Evolutionary conservation across 2,329 filamentous ascomycete species (phyloP).

Genomic region (Annulohypoxylon truncatum): DNA sequence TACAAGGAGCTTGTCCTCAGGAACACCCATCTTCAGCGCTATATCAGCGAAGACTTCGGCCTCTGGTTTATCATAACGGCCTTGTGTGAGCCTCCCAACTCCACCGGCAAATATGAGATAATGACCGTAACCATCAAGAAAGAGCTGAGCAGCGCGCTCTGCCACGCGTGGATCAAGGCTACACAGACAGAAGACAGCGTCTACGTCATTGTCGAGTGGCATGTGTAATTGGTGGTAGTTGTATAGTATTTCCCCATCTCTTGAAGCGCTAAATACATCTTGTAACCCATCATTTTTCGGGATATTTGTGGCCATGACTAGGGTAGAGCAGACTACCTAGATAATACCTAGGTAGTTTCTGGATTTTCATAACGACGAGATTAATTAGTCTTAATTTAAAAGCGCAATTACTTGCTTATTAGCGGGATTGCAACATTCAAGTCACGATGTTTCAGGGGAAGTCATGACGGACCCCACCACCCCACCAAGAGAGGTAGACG

Average conservation of each 20-base stretch:
- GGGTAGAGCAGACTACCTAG: not conserved
- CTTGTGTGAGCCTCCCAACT: constrained; percentile 55
- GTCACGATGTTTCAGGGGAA: not conserved
- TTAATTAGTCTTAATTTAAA: not conserved
- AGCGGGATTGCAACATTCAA: not conserved
- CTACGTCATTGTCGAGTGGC: constrained; percentile 49
- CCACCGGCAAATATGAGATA: constrained; percentile 59
- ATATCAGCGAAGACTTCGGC: constrained; percentile 57
- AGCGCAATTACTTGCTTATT: not conserved
- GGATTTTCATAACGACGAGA: not conserved
- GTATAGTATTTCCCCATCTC: constrained; percentile 56
- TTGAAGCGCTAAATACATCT: constrained; percentile 28
- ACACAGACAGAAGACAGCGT: constrained; percentile 61
- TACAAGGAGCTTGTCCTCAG: constrained; percentile 53
- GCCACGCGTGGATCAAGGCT: constrained; percentile 61
- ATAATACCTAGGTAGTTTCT: not conserved
- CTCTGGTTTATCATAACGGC: constrained; percentile 55
- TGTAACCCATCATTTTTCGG: not conserved
- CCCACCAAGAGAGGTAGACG: not conserved
- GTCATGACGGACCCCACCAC: not conserved
- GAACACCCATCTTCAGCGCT: constrained; percentile 55
- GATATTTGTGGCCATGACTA: not conserved
- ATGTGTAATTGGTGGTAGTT: constrained; percentile 58
- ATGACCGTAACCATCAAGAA: constrained; percentile 53
- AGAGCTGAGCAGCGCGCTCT: constrained; percentile 56